Conservation (phyloP, 176 grass and related monocot species). For the Oryza officinalis region DNA sequence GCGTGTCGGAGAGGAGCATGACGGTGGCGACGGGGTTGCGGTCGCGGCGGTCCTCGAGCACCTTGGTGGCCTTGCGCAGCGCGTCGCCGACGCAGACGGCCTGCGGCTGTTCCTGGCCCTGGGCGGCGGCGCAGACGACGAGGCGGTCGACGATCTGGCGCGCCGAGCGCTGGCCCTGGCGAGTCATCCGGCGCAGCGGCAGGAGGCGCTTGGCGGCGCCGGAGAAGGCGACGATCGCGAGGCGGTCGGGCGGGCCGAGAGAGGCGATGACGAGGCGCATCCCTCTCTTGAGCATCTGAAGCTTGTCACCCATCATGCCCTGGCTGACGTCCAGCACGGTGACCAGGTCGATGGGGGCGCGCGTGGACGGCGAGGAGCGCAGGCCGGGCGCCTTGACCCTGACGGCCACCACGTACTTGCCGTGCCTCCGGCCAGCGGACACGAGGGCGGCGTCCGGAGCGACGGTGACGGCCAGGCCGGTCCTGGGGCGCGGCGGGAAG, state of each 20-base stretch:
- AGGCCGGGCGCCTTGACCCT: constrained; percentile 75
- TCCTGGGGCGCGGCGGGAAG: constrained; percentile 25
- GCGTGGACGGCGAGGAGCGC: constrained; percentile 30
- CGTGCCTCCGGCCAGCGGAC: constrained; percentile 61
- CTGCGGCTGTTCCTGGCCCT: constrained; percentile 35
- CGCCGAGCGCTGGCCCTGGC: constrained; percentile 77
- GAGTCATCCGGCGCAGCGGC: constrained; percentile 77
- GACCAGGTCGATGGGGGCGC: constrained; percentile 79
- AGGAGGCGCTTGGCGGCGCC: constrained; percentile 77
- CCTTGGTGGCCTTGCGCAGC: constrained; percentile 88
- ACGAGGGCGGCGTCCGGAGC: constrained; percentile 63
- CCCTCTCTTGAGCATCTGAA: constrained; percentile 83
- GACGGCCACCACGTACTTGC: constrained; percentile 75
- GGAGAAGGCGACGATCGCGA: constrained; percentile 91
- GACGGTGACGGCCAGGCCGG: constrained; percentile 49
- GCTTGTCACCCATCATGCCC: constrained; percentile 87
- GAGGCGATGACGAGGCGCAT: constrained; percentile 79
- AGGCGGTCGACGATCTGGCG: constrained; percentile 84
- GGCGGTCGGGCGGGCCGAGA: constrained; percentile 68
- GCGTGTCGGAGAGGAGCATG: constrained; percentile 86
- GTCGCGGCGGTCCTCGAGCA: constrained; percentile 82
- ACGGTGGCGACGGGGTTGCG: constrained; percentile 89
- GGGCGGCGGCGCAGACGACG: constrained; percentile 51
- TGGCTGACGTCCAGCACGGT: constrained; percentile 88
- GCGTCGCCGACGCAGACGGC: constrained; percentile 65